Conservation (phyloP, 371 early-diverging fungal species). For the Mortierella polycephala region DNA sequence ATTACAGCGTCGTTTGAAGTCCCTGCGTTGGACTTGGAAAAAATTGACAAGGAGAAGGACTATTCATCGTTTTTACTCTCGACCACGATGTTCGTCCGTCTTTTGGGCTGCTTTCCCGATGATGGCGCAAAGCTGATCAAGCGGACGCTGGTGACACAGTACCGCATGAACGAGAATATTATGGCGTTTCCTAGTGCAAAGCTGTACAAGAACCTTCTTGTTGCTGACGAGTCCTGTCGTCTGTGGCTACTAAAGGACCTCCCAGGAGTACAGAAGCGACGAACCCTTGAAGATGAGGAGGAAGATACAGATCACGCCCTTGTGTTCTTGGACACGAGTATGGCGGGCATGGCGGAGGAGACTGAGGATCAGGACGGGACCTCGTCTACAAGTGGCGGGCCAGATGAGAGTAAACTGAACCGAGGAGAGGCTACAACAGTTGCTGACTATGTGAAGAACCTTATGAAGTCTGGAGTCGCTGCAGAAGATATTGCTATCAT, state of each 20-base stretch:
- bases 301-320: constrained; percentile 72
- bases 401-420: constrained; percentile 75
- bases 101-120: constrained; percentile 42
- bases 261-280: constrained; percentile 58
- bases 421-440: constrained; percentile 80
- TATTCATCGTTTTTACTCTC: constrained; percentile 46
- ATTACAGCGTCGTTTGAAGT: constrained; percentile 40
- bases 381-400: constrained; percentile 20
- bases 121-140: constrained; percentile 58
- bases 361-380: constrained; percentile 55
- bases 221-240: constrained; percentile 75
- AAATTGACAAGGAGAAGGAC: constrained; percentile 60
- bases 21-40: constrained; percentile 51
- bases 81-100: constrained; percentile 46
- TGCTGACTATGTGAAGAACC: constrained; percentile 64
- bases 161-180: constrained; percentile 89
- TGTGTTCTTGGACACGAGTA: constrained; percentile 82
- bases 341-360: constrained; percentile 70
- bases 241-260: constrained; percentile 74
- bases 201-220: constrained; percentile 72
- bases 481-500: constrained; percentile 83
- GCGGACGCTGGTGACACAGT: constrained; percentile 83
- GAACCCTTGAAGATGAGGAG: constrained; percentile 27
- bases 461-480: constrained; percentile 73
- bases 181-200: constrained; percentile 79